Percentiles rank a stretch among this genome's conserved stretches.
phyloP scores from a whole-genome alignment of 805 yeast species.

The Pichia rugopelliculosa region DNA sequence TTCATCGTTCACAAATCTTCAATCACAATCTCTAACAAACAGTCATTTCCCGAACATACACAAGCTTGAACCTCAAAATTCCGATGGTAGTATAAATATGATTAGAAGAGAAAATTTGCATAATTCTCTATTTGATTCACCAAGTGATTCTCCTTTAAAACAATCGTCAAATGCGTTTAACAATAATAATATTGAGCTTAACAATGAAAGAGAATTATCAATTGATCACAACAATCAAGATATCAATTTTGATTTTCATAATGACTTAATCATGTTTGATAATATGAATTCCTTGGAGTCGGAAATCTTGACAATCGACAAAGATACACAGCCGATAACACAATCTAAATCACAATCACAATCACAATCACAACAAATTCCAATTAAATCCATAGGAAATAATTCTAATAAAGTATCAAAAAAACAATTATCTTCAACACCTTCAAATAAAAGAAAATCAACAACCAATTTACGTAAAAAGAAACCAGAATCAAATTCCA shows the following conservation, averaged over 20 bases:
- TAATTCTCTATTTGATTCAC: constrained; percentile 14
- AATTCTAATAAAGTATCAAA: neutral
- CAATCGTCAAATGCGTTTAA: neutral
- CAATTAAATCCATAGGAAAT: neutral
- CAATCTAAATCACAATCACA: neutral
- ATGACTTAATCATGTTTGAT: constrained; percentile 25
- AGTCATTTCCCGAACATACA: neutral
- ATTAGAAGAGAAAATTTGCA: neutral
- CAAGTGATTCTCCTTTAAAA: constrained; percentile 19
- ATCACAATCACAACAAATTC: neutral
- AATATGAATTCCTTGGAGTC: constrained; percentile 5
- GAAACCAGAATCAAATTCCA: neutral
- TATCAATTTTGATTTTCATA: constrained; percentile 22
- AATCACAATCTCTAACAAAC: too few species aligned
- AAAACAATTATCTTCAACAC: neutral
- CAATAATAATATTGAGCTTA: constrained; percentile 11
- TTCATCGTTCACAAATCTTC: too few species aligned
- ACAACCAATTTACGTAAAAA: neutral
- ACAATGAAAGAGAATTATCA: constrained; percentile 7
- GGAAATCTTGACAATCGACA: neutral
- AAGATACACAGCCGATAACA: neutral
- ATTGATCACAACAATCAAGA: constrained; percentile 11
- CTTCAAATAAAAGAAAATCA: neutral
- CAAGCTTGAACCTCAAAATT: neutral
- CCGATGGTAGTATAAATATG: neutral